Evolutionary conservation across 2,329 filamentous ascomycete species (phyloP), one percentile per base, ranked within the genome.

Genomic region (Pyrenochaeta sp.): DNA sequence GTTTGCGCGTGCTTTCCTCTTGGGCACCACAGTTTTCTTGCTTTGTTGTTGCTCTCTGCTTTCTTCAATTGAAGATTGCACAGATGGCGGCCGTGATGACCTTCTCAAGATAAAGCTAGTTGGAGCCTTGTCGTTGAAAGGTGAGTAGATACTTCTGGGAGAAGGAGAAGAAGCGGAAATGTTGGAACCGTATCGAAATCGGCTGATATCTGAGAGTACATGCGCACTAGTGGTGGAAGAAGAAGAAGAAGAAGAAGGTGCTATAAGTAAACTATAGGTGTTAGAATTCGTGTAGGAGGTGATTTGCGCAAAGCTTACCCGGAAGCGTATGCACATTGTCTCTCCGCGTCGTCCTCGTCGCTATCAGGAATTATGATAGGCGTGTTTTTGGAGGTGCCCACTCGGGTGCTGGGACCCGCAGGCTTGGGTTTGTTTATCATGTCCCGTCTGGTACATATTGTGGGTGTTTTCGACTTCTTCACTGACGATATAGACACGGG

Each of bases 361-460:
- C 61, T 61, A n/a, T 61, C 56, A 30, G 24, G 13, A 43, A 67
- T 59, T 2, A 43, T 54, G 24, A 67, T 67, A 10, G 64, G 64
- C 1, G 37, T 12, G 0, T 55, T 12, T 9, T 47, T 30, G 1
- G 48, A 54, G n/a, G 56, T 36, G 24, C 61, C 61, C 4, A 56
- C 27, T 3, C 36, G 51, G 9, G 39, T 53, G 0, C 47, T 30
- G 10, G 51, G 30, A 3, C 40, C 34, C 3, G 39, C 1, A 22
- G 32, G 7, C 25, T 44, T 37, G 24, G 10, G 9, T n/a, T 36
- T 3, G 34, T 50, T 54, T 27, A 4, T 7, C 13, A 6, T 2
- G n/a, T 3, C 28, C 12, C 12, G 22, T 5, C 28, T 25, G 25
- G 42, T n/a, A 9, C 4, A 24, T 28, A 6, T 27, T 2, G 13